Evolutionary conservation across 2,329 filamentous ascomycete genomes (phyloP).

Genomic region (Ploettnerulaceae sp.): DNA sequence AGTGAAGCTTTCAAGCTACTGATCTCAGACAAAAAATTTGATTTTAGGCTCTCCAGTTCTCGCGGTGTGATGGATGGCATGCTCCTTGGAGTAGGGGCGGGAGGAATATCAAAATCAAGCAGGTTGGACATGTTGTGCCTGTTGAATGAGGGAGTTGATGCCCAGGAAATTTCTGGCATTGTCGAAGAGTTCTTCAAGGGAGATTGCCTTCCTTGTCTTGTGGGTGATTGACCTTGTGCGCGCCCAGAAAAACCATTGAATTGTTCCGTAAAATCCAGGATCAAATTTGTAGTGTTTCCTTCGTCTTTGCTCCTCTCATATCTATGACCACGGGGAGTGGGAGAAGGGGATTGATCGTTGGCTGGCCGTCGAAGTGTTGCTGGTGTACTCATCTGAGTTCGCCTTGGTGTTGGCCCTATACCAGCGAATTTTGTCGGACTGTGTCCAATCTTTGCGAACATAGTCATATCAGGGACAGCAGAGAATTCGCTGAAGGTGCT

Average conservation of each 20-base stretch:
- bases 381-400: slow-evolving; percentile 28
- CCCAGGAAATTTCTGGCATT: slow-evolving; percentile 25
- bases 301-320: slow-evolving; percentile 28
- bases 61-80: slow-evolving; percentile 86
- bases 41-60: slow-evolving; percentile 90
- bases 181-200: slow-evolving; percentile 37
- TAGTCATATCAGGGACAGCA: slow-evolving; percentile 80
- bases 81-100: slow-evolving; percentile 84
- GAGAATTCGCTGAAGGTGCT: slow-evolving; percentile 73
- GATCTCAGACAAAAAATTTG: slow-evolving; percentile 84
- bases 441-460: slow-evolving; percentile 69
- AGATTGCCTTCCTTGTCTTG: slow-evolving; percentile 42
- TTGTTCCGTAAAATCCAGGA: slow-evolving; percentile 85
- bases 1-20: slow-evolving; percentile 89
- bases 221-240: slow-evolving; percentile 42
- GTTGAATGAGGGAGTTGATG: slow-evolving; percentile 27
- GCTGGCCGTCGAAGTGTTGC: slow-evolving; percentile 27
- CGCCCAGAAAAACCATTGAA: slow-evolving; percentile 49
- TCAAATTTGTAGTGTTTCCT: slow-evolving; percentile 66
- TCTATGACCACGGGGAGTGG: slow-evolving; percentile 38
- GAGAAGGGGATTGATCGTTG: slow-evolving; percentile 32
- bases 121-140: slow-evolving; percentile 55
- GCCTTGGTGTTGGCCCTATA: slow-evolving; percentile 37
- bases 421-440: slow-evolving; percentile 52
- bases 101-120: slow-evolving; percentile 90